Base-by-base conservation (phyloP, 73 alveolate species). In the Paramecium pentaurelia region DNA sequence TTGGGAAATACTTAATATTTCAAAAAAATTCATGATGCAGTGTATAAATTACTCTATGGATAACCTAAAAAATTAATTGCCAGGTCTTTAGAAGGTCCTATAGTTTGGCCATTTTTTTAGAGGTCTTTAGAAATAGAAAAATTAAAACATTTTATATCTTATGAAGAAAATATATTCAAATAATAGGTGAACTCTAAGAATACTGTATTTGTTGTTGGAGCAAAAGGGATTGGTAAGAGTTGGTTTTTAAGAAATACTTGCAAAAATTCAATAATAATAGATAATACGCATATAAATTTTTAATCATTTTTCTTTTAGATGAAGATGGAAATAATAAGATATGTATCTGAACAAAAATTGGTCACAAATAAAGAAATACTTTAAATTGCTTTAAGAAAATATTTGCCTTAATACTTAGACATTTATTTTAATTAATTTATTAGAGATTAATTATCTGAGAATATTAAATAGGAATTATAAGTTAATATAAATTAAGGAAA, bases 161-260 rank as follows among this genome's bases (percentile, higher is more conserved):
- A 40, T 20, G 73, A 42, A 25, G 58, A 80, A n/a, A 42, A 80
- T 80, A 40, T 47, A 37, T 80, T 20, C 2, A 42, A 42, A 42
- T 45, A 42, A 32, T 22, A 22, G 8, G 75, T 32, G 3, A 80
- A 45, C 16, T 80, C 91, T 1, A 45, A 80, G 49, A 80, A 80
- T 45, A 27, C 58, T 12, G 42, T 80, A 3, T 80, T 80, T 80
- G 71, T 80, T 14, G 91, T 80, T 42, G 91, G 91, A 42, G 30
- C 77, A n/a, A 45, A 80, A 27, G 38, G 45, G 5, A 20, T 20
- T 25, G 91, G 77, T 7, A 80, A 80, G 45, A 32, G 64, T 27
- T 80, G 91, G 91, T 80, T 80, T 80, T 27, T 80, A 27, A 80
- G 58, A 27, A 80, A 47, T 80, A 14, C 28, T 3, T 80, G 91